Evolutionary conservation across 352 stramenopile genomes (phyloP), one percentile per base, ranked within the genome.

Genomic region (Pythium aristosporum): DNA sequence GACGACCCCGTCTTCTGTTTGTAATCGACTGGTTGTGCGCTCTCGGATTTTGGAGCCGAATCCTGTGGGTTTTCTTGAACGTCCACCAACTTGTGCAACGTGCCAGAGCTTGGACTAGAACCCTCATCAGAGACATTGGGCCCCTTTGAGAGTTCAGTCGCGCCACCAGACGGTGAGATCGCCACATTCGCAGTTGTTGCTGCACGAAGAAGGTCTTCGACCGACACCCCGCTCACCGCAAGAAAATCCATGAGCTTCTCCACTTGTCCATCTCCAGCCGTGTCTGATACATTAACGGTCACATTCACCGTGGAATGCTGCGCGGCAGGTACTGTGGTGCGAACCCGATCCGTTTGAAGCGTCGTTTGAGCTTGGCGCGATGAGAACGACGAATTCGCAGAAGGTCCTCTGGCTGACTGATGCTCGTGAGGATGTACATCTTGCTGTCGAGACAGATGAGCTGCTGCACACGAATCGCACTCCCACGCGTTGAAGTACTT

Each of bases 401-500:
- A n/a, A 16, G 44, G 16, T n/a, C 6, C 20, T 32, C 8, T 32
- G 21, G 18, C 32, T 46, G n/a, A 23, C 5, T 23, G 20, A n/a
- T 53, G 6, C 36, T 44, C 28, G 8, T 43, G 52, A 25, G 5
- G 42, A 37, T n/a, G 18, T 39, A 34, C 8, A 55, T 37, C 56
- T 36, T 52, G 28, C 20, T 37, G 25, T 10, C 43, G 12, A 16
- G 23, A 13, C 2, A 23, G 8, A 11, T 44, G 44, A 12, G 41
- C 16, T 15, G 76, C 57, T 13, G 69, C 52, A 23, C 85, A 94
- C 2, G 61, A 59, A 54, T 91, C 73, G 49, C 85, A 94, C 51
- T 88, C 76, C 85, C 85, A 94, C 0, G 65, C 73, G 23, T 74
- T 88, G 34, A 94, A 92, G 68, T 90, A 92, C 66, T 94, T 94